phyloP scores from a whole-genome alignment of 108 stramenopile species.

The Cyclotella baltica region DNA sequence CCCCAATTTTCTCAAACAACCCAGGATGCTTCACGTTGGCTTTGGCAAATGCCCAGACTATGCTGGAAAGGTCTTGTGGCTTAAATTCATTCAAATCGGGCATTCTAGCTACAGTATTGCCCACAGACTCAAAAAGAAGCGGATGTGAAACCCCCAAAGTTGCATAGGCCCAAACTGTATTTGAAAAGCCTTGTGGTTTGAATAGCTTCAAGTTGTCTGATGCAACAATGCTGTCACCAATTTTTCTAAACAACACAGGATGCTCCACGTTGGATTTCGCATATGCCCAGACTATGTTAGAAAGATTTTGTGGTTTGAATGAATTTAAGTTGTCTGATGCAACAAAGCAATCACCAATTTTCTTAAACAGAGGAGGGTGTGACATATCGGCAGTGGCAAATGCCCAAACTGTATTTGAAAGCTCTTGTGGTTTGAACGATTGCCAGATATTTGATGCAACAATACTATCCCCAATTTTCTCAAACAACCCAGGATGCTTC shows the following conservation, averaged over 20 bases:
- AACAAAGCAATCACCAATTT: not conserved
- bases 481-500: too few species aligned
- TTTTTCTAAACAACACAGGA: too few species aligned
- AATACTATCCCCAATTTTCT: not conserved
- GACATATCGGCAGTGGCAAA: not conserved
- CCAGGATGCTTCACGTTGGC: too few species aligned
- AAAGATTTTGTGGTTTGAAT: too few species aligned
- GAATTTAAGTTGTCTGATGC: slow-evolving; percentile 8
- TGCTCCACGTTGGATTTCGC: too few species aligned
- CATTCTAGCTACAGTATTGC: not conserved
- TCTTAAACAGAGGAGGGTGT: not conserved
- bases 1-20: too few species aligned
- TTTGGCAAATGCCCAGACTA: slow-evolving; percentile 8
- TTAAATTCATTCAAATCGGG: not conserved
- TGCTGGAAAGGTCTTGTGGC: slow-evolving; percentile 9
- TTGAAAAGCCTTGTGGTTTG: not conserved
- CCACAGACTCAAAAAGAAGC: too few species aligned
- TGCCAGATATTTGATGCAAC: not conserved
- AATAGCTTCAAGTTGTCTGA: too few species aligned
- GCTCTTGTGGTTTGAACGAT: not conserved
- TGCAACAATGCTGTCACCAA: too few species aligned
- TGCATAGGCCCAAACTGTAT: not conserved
- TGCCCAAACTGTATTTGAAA: too few species aligned
- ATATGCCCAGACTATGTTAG: too few species aligned
- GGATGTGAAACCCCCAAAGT: not conserved